Conservation (phyloP, 805 yeast species). For the Lachancea lanzarotensis region DNA sequence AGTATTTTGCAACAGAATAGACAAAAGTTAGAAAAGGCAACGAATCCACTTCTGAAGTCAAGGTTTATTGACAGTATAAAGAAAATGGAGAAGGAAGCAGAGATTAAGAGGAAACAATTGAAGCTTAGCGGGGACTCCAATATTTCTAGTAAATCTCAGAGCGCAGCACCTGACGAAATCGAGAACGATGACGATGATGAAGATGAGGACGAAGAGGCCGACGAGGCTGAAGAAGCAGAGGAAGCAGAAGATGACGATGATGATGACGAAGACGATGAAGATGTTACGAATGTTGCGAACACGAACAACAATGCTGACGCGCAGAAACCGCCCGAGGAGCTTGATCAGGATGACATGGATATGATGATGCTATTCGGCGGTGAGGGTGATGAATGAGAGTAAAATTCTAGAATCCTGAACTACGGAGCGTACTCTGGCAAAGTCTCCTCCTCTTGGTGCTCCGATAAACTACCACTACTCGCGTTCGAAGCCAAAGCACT, state of each 20-base stretch:
- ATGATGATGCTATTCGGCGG: constrained; percentile 36
- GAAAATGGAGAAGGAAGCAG: constrained; percentile 74
- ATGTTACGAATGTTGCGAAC: neutral
- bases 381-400: constrained; percentile 29
- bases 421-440: constrained; percentile 6
- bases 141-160: constrained; percentile 13
- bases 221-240: constrained; percentile 30
- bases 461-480: neutral
- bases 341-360: constrained; percentile 33
- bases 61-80: constrained; percentile 77
- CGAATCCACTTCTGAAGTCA: constrained; percentile 78
- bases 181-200: constrained; percentile 33
- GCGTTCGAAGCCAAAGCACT: constrained; percentile 2
- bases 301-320: neutral
- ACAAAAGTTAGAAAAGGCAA: constrained; percentile 62
- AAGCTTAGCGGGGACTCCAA: constrained; percentile 32
- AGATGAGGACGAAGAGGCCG: constrained; percentile 31
- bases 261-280: constrained; percentile 27
- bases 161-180: constrained; percentile 24
- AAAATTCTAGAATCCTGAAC: neutral
- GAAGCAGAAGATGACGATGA: constrained; percentile 33
- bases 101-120: constrained; percentile 67
- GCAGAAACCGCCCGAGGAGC: constrained; percentile 11
- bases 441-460: constrained; percentile 1
- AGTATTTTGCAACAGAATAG: constrained; percentile 69